A percentile compares a stretch with the other conserved stretches of the same genome.
Evolutionary conservation across 176 grass and related monocot species (phyloP).

Genomic region (Saccharum officinarum): DNA sequence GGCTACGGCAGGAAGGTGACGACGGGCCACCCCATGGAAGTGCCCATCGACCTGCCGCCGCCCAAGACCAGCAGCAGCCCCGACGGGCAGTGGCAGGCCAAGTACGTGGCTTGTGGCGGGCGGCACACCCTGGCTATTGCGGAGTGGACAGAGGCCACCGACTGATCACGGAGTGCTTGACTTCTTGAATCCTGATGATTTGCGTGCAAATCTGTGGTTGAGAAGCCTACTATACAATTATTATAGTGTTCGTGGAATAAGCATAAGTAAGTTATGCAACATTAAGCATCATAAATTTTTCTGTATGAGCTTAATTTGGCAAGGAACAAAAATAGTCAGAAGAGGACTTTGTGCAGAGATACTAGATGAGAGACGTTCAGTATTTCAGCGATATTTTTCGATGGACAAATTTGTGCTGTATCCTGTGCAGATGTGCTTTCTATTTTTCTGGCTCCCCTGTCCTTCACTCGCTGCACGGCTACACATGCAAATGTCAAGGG

Average conservation of each 20-base stretch:
- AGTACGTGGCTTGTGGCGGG: constrained; percentile 87
- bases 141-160: constrained; percentile 56
- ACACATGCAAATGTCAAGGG: too few species aligned
- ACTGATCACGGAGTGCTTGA: neutral
- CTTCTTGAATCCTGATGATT: neutral
- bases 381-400: neutral
- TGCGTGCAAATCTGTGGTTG: neutral
- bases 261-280: constrained; percentile 21
- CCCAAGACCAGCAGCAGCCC: constrained; percentile 33
- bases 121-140: constrained; percentile 89
- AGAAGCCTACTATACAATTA: neutral
- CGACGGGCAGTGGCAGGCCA: constrained; percentile 67
- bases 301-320: constrained; percentile 12
- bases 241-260: constrained; percentile 6
- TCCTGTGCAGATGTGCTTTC: neutral
- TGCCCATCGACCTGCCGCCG: constrained; percentile 61
- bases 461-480: too few species aligned
- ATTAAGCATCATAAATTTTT: neutral
- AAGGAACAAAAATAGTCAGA: constrained; percentile 27
- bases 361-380: neutral
- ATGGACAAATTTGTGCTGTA: neutral
- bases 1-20: constrained; percentile 83
- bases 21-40: constrained; percentile 80
- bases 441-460: neutral
- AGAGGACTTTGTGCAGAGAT: neutral